A percentile compares a stretch with the other conserved stretches of the same genome.
These are phyloP conservation scores for Neurospora terricola DNA, from an alignment of 495 filamentous ascomycete species.

Conservation along the genomic window DNA sequence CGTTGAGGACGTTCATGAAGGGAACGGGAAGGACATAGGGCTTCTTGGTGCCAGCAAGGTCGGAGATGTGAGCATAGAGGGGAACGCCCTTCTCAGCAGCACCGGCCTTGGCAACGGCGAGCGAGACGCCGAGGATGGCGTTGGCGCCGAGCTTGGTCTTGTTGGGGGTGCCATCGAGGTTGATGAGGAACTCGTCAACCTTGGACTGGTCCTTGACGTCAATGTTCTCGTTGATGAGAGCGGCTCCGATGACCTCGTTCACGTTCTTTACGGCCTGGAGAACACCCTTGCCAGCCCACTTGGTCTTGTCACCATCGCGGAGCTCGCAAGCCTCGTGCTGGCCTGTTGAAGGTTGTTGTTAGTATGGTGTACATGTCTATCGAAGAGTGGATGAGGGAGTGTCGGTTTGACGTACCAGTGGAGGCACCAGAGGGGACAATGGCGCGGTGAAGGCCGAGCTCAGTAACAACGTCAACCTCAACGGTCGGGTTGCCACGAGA, in stretches of 20 bases:
- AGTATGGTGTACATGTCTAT: background rate
- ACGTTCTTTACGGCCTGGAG: slow-evolving; percentile 93
- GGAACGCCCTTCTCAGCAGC: slow-evolving; percentile 97
- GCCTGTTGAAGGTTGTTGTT: slow-evolving; percentile 41
- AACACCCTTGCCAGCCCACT: slow-evolving; percentile 96
- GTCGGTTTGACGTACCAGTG: slow-evolving; percentile 58
- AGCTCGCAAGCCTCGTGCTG: slow-evolving; percentile 98
- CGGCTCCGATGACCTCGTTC: slow-evolving; percentile 86
- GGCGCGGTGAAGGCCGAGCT: slow-evolving; percentile 93
- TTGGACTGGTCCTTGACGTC: slow-evolving; percentile 95
- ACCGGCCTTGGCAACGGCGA: slow-evolving; percentile 96
- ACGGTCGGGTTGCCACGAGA: slow-evolving; percentile 97
- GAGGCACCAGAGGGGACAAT: slow-evolving; percentile 98
- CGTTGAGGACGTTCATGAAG: slow-evolving; percentile 99
- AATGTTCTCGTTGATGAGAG: slow-evolving; percentile 81
- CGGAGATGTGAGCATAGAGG: slow-evolving; percentile 95
- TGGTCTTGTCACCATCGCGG: slow-evolving; percentile 94
- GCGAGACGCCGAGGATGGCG: slow-evolving; percentile 91
- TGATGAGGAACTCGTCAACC: slow-evolving; percentile 89
- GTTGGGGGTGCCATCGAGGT: slow-evolving; percentile 92
- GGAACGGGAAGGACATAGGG: slow-evolving; percentile 98
- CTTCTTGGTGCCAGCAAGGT: slow-evolving; percentile 98
- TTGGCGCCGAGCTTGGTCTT: slow-evolving; percentile 98
- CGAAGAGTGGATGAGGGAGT: background rate
- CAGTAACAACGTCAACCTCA: slow-evolving; percentile 87